These are phyloP conservation scores for Arabidopsis hybrid DNA, from an alignment of 441 rosid species.

Conservation along the genomic window DNA sequence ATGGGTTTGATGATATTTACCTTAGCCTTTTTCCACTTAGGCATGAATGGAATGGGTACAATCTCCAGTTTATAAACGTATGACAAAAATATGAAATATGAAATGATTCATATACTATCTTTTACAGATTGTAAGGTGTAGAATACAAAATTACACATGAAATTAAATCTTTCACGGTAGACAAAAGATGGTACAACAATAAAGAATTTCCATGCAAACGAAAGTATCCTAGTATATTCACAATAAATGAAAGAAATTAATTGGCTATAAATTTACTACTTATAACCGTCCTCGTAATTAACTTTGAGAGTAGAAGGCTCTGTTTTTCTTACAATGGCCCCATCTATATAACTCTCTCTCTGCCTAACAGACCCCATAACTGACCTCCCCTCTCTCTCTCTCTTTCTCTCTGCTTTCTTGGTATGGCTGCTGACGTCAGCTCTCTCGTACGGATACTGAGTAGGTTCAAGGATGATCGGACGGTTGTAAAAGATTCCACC, in stretches of 20 bases:
- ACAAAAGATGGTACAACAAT: background rate
- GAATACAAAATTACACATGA: too few species aligned
- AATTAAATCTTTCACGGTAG: background rate
- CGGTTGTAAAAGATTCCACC: constrained; percentile 43
- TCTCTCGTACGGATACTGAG: constrained; percentile 52
- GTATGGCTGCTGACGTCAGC: constrained; percentile 83
- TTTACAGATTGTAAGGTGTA: background rate
- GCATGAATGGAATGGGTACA: background rate
- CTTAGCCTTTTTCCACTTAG: background rate
- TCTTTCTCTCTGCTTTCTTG: background rate
- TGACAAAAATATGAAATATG: background rate
- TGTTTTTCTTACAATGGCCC: constrained; percentile 16
- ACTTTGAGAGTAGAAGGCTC: background rate
- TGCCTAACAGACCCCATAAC: constrained; percentile 23
- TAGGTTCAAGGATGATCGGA: constrained; percentile 52
- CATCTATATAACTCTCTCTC: constrained; percentile 42
- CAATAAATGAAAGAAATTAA: constrained; percentile 23
- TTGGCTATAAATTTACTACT: constrained; percentile 10
- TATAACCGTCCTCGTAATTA: constrained; percentile 35
- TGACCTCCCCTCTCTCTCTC: background rate
- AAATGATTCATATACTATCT: background rate
- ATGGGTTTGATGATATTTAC: constrained; percentile 12
- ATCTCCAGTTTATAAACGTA: background rate
- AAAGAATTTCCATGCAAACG: background rate
- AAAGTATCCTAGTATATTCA: background rate